phyloP scores from a whole-genome alignment of 345 rosid genomes.

The Clarkia xantiana region DNA sequence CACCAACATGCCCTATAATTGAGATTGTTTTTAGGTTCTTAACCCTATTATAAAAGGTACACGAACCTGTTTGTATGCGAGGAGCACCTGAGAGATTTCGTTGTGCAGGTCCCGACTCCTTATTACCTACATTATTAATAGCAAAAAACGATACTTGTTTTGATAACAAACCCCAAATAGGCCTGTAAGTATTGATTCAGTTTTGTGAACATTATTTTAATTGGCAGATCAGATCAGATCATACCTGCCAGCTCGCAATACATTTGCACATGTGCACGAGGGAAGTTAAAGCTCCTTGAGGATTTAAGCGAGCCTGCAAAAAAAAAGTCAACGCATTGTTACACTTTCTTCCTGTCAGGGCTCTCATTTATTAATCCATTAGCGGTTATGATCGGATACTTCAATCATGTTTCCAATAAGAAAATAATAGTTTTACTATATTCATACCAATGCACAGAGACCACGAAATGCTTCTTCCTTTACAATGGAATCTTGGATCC shows the following conservation, averaged over 20 bases:
- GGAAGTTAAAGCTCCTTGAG: constrained; percentile 76
- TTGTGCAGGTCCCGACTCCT: constrained; percentile 63
- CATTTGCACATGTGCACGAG: constrained; percentile 76
- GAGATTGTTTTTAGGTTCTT: no score
- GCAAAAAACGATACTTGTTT: no score
- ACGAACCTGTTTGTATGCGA: constrained; percentile 73
- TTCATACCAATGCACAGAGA: constrained; percentile 78
- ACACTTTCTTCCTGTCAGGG: no score
- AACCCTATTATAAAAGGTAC: no score
- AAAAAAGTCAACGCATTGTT: neutral
- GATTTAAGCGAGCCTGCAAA: constrained; percentile 75
- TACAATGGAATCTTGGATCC: constrained; percentile 90
- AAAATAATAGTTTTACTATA: neutral
- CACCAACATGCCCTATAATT: no score
- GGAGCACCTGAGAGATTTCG: constrained; percentile 78
- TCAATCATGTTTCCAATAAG: no score
- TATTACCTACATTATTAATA: constrained; percentile 42
- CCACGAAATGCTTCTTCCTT: constrained; percentile 97
- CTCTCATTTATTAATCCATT: no score
- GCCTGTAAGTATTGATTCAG: no score
- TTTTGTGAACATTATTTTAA: no score
- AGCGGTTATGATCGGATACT: neutral
- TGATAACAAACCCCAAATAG: no score
- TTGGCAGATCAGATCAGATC: constrained; percentile 10
- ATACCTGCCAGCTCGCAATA: constrained; percentile 94